Base-by-base conservation (phyloP, 1,284 basidiomycete genomes). In the Microbotryum scabiosae region DNA sequence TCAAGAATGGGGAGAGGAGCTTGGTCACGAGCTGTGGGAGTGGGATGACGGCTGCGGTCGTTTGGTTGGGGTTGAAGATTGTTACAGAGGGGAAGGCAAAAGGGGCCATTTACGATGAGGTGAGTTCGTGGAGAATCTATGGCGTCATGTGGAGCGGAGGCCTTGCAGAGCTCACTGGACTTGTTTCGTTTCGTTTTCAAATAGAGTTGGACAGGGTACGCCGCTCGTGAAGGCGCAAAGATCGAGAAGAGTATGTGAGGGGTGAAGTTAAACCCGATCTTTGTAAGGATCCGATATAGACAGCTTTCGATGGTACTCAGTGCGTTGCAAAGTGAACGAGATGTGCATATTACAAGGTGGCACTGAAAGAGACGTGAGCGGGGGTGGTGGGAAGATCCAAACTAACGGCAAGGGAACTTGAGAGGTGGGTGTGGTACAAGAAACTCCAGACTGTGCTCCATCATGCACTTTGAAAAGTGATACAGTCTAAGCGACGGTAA, bases 1-100 rank as follows among this genome's bases (percentile, higher is more conserved):
- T 91, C 20, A 75, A 86, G 53, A 74, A 78, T 3, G 86, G 86
- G 12, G 75, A 82, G 61, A 77, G 80, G 57, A 73, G 76, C 23
- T 81, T 90, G 45, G 80, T 85, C 14, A 82, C 61, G 23, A 74
- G 73, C 16, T 78, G 76, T 50, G 77, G 77, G 8, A 73, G 71
- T 70, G 96, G 96, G 20, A 98, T 99, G 96, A 97, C 93, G 16
- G 96, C 96, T 3, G 89, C 84, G 7, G 79, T 96, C 7, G 80
- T 97, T 14, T 97, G 93, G 91, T 79, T 96, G 59, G 92, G 88
- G 30, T 74, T 93, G 62, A 82, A 85, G 74, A 72, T 85, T 32
- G 73, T 41, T 12, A 41, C 90, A 48, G 85, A 83, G 12, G 81
- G 82, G 45, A 78, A 49, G n/a, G 57, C 47, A 69, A 59, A 71